A percentile compares a stretch with the other conserved stretches of the same genome.
Evolutionary conservation across 768 basidiomycete genomes (phyloP).

Genomic region (Podaxis sp.): DNA sequence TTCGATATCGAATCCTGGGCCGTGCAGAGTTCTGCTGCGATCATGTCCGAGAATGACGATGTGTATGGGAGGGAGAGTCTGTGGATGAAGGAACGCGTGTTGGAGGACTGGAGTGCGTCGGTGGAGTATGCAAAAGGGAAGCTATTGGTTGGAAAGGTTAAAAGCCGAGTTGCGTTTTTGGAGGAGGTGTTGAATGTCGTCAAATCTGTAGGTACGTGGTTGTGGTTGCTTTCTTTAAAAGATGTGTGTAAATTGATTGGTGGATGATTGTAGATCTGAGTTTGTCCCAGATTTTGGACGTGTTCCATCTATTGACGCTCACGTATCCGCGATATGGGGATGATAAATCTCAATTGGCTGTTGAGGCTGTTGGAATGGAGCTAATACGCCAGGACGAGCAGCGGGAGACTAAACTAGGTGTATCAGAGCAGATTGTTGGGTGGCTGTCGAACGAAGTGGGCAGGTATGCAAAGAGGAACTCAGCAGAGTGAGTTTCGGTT

Average conservation of each 20-base stretch:
- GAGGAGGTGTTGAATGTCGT: slow-evolving; percentile 57
- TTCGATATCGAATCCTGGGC: slow-evolving; percentile 68
- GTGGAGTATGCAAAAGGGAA: slow-evolving; percentile 51
- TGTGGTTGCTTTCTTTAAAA: slow-evolving; percentile 1
- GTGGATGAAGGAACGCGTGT: slow-evolving; percentile 57
- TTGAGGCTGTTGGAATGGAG: slow-evolving; percentile 64
- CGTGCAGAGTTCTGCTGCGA: slow-evolving; percentile 38
- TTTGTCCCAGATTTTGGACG: slow-evolving; percentile 60
- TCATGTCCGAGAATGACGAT: slow-evolving; percentile 32
- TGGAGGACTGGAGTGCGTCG: slow-evolving; percentile 56
- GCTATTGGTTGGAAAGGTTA: slow-evolving; percentile 55
- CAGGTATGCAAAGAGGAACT: slow-evolving; percentile 50
- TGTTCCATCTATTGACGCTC: slow-evolving; percentile 70
- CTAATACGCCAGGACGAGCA: slow-evolving; percentile 64
- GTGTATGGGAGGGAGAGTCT: slow-evolving; percentile 20
- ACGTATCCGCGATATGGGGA: slow-evolving; percentile 84
- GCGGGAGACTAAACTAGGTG: slow-evolving; percentile 53
- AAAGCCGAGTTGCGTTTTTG: slow-evolving; percentile 55
- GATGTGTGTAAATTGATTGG: slow-evolving; percentile 10
- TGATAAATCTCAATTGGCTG: slow-evolving; percentile 64
- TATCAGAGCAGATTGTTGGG: slow-evolving; percentile 69
- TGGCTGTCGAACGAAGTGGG: slow-evolving; percentile 75
- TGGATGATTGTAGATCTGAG: slow-evolving; percentile 47
- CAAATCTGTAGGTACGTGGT: slow-evolving; percentile 52
- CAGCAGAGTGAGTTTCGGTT: slow-evolving; percentile 49